A percentile compares a stretch with the other conserved stretches of the same genome.
These are phyloP conservation scores for Arthrobotrys pseudoclavata DNA, from an alignment of 2,329 filamentous ascomycete genomes.

Conservation along the genomic window DNA sequence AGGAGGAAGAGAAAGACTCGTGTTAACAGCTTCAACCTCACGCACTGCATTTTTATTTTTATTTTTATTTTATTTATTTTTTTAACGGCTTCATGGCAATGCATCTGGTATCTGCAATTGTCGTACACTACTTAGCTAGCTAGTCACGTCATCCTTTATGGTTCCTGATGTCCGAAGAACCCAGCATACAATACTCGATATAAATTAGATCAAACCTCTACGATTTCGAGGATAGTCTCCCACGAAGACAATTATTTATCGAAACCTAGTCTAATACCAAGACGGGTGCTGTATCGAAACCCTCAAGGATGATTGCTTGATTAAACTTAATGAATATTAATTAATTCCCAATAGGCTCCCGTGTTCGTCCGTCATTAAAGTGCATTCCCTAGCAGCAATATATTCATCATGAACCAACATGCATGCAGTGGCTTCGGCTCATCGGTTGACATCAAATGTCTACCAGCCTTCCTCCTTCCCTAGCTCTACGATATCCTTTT, in stretches of 20 bases:
- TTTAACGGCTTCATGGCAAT: not conserved
- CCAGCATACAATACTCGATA: too few species aligned
- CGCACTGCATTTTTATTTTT: too few species aligned
- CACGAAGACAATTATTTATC: too few species aligned
- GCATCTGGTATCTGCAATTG: not conserved
- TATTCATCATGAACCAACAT: not conserved
- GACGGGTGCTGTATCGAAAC: too few species aligned
- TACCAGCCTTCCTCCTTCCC: constrained; percentile 69
- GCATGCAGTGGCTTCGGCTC: not conserved
- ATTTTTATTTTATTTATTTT: not conserved
- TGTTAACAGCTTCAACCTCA: not conserved
- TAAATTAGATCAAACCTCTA: too few species aligned
- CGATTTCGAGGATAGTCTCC: too few species aligned
- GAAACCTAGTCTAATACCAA: too few species aligned
- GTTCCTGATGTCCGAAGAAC: too few species aligned
- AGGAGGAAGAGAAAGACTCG: not conserved
- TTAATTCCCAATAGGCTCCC: not conserved
- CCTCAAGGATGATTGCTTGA: too few species aligned
- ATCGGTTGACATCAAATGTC: not conserved
- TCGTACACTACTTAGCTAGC: not conserved
- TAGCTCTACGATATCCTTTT: constrained; percentile 75
- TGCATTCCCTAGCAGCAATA: not conserved
- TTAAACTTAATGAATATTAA: not conserved
- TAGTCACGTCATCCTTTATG: too few species aligned
- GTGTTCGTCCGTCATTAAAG: not conserved